Base-by-base conservation (phyloP, 768 basidiomycete species). In the Boletus reticulatus region DNA sequence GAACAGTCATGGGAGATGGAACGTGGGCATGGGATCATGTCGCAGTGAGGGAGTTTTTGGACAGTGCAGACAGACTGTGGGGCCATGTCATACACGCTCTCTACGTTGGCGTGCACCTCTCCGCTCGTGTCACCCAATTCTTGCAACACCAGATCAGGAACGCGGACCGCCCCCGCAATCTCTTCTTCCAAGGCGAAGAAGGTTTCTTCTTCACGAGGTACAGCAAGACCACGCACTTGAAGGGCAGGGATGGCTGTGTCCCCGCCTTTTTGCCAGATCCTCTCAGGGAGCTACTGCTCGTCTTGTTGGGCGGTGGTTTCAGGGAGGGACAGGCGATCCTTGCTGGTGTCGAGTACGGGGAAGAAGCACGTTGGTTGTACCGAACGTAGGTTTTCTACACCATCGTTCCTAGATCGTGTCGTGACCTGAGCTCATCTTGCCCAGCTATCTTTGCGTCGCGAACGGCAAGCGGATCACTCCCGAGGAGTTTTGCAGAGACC, bases 141-240 rank as follows among this genome's bases (percentile, higher is more conserved):
- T 6, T 58, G 12, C 57, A 58, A 11, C 43, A 31, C 27, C 53
- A 58, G 16, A 20, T 58, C 16, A 12, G 48, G 2, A 58, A 58
- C n/a, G 39, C 41, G 0, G 56, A 57, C 8, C 14, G 52, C 0
- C 44, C 55, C 1, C 34, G 55, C n/a, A 60, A 57, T 13, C 16
- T 60, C 1, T 5, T 53, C 3, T 60, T 60, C 41, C 59, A 60
- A 27, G 59, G 55, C 0, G 7, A 20, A 2, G 55, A 59, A 11
- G 47, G 43, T 0, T 14, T 59, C 1, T 20, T 57, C 6, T 6
- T 59, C 10, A 22, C 7, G 2, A 52, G 58, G n/a, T 59, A 57
- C 38, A 59, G 55, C 51, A 59, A 59, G 34, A 57, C 58, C 1
- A 57, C 43, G 0, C 24, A 59, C 43, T 0, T 17, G 14, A 56